Evolutionary conservation across 257 asterid genomes (phyloP), one percentile per base, ranked within the genome.

Genomic region (Henckelia pumila): DNA sequence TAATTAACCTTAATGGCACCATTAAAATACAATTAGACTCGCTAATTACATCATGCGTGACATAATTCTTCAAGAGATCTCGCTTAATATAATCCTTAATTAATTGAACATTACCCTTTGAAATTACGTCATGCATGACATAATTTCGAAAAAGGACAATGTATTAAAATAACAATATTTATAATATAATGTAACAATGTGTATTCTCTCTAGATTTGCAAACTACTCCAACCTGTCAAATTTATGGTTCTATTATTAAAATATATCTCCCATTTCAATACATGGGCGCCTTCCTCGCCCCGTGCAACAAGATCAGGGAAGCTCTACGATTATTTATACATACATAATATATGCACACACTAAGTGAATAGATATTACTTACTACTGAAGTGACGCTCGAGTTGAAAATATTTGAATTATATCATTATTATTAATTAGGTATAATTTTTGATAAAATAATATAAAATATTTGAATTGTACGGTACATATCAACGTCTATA

Each of bases 81-180:
- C 5, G 20, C 16, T 47, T 55, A 61, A 0, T 14, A 16, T 55
- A 53, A 33, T 21, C 47, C 50, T 40, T 6, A 35, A 35, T 74
- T 23, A 30, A 20, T 26, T 29, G n/a, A 53, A 59, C 35, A 14
- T 44, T 44, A 0, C 23, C n/a, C 7, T 26, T 3, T 52, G 3
- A 25, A 62, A 70, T 72, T 75, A 72, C 82, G 66, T 82, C 87
- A 79, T 32, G 78, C 85, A 75, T 82, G 87, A 82, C 85, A 75
- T 77, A 35, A 80, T 53, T 32, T 61, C 29, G 72, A 76, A 58
- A 68, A 64, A 50, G 61, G 56, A 71, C 69, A 74, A 74, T 10
- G 26, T 0, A 14, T 14, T 66, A 20, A 67, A 5, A 4, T n/a
- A 56, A 60, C 53, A 58, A 23, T 61, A n/a, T n/a, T n/a, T n/a